These are phyloP conservation scores for Silene vulgaris DNA, from an alignment of 179 eudicot species.

Conservation along the genomic window DNA sequence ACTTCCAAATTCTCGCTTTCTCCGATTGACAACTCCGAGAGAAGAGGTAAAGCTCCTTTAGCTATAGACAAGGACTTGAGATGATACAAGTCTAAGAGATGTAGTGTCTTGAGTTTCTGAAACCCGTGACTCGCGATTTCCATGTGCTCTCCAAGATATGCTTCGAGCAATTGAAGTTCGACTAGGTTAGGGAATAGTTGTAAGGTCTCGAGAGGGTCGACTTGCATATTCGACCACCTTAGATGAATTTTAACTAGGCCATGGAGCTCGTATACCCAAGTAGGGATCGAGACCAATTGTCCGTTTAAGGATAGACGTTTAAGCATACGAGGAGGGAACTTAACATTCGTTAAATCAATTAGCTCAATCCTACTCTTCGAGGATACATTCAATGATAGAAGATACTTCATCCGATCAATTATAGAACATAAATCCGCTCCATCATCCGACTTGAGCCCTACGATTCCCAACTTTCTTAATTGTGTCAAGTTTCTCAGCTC, in stretches of 20 bases:
- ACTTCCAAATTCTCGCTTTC: conserved; percentile 7
- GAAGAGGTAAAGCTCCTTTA: conserved; percentile 16
- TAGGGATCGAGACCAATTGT: background rate
- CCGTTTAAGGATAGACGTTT: conserved; percentile 22
- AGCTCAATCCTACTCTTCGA: background rate
- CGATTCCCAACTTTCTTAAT: conserved; percentile 24
- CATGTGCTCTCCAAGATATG: conserved; percentile 3
- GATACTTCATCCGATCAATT: conserved; percentile 19
- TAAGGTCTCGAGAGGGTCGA: conserved; percentile 3
- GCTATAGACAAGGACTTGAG: background rate
- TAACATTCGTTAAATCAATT: conserved; percentile 13
- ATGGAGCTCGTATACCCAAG: conserved; percentile 16
- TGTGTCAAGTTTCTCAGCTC: conserved; percentile 18
- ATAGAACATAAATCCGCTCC: conserved; percentile 11
- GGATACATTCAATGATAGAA: conserved; percentile 10
- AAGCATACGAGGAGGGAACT: conserved; percentile 18
- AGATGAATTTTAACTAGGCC: conserved; percentile 18
- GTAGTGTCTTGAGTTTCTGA: conserved; percentile 15
- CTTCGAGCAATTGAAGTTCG: conserved; percentile 24
- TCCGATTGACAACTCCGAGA: conserved; percentile 15
- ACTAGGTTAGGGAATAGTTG: conserved; percentile 13
- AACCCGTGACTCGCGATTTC: conserved; percentile 6
- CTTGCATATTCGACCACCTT: conserved; percentile 18
- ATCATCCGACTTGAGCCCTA: background rate
- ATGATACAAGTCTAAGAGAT: conserved; percentile 17